Conservation (phyloP, 2,329 filamentous ascomycete species). For the Furcasterigmium sp. region DNA sequence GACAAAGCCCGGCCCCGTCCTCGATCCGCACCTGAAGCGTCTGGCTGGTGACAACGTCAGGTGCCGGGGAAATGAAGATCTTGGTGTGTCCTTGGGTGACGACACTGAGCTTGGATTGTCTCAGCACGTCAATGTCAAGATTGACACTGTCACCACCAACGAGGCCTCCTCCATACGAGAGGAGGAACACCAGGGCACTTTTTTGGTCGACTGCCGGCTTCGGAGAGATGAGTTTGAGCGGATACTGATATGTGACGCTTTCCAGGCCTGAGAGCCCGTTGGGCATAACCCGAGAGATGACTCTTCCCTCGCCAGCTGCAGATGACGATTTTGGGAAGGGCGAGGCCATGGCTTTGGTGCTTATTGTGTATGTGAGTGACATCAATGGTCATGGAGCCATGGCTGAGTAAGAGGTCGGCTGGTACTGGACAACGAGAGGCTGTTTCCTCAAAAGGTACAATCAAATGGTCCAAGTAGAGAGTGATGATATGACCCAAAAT, state of each 20-base stretch:
- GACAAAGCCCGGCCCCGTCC: constrained; percentile 49
- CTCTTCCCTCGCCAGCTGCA: constrained; percentile 69
- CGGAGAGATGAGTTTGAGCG: constrained; percentile 87
- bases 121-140: constrained; percentile 62
- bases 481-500: too few species aligned
- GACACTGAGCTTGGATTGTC: constrained; percentile 60
- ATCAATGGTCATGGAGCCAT: too few species aligned
- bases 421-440: too few species aligned
- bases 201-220: constrained; percentile 57
- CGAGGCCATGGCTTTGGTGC: constrained; percentile 43
- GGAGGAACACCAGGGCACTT: constrained; percentile 77
- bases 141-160: constrained; percentile 81
- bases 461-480: too few species aligned
- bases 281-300: constrained; percentile 69
- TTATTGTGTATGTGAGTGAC: too few species aligned
- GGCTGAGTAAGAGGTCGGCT: too few species aligned
- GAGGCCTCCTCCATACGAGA: constrained; percentile 92
- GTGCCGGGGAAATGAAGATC: constrained; percentile 74
- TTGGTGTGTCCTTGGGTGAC: constrained; percentile 84
- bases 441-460: too few species aligned
- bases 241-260: constrained; percentile 83
- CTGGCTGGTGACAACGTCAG: constrained; percentile 53
- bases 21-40: constrained; percentile 45
- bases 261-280: constrained; percentile 66
- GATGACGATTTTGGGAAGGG: constrained; percentile 74